These are phyloP conservation scores for Penicillium sp. DNA, from an alignment of 2,329 filamentous ascomycete genomes.

Conservation along the genomic window DNA sequence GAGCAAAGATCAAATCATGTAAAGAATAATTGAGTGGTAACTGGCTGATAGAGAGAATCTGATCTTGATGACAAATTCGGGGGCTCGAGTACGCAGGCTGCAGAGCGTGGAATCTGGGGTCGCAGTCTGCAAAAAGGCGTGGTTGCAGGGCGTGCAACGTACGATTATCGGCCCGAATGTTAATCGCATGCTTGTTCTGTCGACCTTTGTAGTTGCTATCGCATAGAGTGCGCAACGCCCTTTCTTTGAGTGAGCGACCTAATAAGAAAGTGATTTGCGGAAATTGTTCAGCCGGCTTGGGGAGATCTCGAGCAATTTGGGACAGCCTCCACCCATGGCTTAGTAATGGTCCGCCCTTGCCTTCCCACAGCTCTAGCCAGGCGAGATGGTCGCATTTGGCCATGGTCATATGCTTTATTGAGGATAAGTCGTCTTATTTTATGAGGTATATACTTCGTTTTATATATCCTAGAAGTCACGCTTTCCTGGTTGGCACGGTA, in stretches of 20 bases:
- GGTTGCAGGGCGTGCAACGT: conserved; percentile 6
- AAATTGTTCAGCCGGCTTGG: conserved; percentile 4
- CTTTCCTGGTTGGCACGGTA: no score
- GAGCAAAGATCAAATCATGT: conserved; percentile 6
- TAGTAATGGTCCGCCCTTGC: conserved; percentile 6
- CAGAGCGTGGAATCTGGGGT: not conserved
- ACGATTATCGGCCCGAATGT: conserved; percentile 10
- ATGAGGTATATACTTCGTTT: not conserved
- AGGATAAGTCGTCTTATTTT: conserved; percentile 7
- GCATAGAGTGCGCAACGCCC: conserved; percentile 6
- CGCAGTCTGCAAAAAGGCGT: conserved; percentile 9
- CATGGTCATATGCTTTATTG: not conserved
- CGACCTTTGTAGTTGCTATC: conserved; percentile 8
- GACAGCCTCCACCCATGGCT: conserved; percentile 6
- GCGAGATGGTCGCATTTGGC: conserved; percentile 5
- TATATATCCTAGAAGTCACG: no score
- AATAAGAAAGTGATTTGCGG: conserved; percentile 7
- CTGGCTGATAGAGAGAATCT: not conserved
- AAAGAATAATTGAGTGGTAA: not conserved
- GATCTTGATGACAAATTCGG: conserved; percentile 1
- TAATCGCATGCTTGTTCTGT: conserved; percentile 1
- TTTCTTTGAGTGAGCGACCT: conserved; percentile 7
- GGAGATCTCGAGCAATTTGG: conserved; percentile 2
- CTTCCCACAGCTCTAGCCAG: conserved; percentile 8
- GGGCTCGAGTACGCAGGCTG: not conserved